Base-by-base conservation (phyloP, 2,329 filamentous ascomycete genomes). In the Alternaria ventricosa region DNA sequence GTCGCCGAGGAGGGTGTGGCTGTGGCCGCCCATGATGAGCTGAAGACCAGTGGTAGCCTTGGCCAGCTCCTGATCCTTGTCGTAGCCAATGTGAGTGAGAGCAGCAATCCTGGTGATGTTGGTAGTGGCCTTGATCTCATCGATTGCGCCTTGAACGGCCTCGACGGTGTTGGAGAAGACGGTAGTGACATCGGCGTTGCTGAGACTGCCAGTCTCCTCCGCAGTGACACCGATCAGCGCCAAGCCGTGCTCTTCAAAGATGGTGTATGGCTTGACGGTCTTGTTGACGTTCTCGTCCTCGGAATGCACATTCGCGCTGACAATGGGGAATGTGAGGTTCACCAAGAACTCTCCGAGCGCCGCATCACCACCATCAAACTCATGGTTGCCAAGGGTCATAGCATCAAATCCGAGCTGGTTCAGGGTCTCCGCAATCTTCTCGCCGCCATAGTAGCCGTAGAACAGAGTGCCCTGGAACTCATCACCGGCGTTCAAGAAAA, bases 381-480 rank as follows among this genome's bases (percentile, higher is more conserved):
- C 89, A 25, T 70, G 68, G 44, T 70, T 70, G 2, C 68, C 66
- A 2, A 69, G 59, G 0, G 88, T 90, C 88, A 91, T 90, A 69
- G 86, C 87, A 64, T 90, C 87, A 68, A 91, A 90, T n/a, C 85
- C 84, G 54, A 91, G 80, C 73, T 88, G 84, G 66, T 91, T 91
- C 64, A 91, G 79, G 0, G 87, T 88, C 71, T 89, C 85, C 53
- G 88, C 87, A 66, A 91, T 91, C 83, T 91, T 91, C 80, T 90
- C 87, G 23, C 88, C 87, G 15, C 86, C 86, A 71, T 91, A 91
- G 76, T 86, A 90, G 5, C 85, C 85, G 79, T 89, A 91, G 81
- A 90, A 91, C 8, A 90, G 82, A 0, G 89, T 91, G 57, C 89
- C 89, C 70, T 90, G 87, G 74, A 91, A 91, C 74, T 91, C 89